Conservation (phyloP, 2,329 filamentous ascomycete species). For the Hypoxylon rubiginosum region DNA sequence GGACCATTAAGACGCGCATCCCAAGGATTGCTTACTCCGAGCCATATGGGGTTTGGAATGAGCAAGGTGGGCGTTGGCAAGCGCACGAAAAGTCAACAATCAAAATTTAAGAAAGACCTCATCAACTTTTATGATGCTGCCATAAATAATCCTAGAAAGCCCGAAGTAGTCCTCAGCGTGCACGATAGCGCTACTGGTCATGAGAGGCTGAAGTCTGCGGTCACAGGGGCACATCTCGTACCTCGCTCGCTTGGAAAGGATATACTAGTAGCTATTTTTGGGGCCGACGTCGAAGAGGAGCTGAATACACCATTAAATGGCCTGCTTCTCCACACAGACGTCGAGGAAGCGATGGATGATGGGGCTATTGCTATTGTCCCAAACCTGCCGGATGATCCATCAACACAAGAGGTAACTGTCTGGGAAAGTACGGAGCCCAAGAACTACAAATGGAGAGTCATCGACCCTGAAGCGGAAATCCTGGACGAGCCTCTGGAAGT, state of each 20-base stretch:
- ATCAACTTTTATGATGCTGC: too few species aligned
- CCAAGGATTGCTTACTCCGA: too few species aligned
- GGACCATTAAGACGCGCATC: background rate
- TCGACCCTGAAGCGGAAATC: conserved; percentile 8
- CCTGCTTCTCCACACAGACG: background rate
- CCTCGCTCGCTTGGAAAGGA: background rate
- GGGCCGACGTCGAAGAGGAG: conserved; percentile 3
- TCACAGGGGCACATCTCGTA: conserved; percentile 5
- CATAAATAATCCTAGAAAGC: too few species aligned
- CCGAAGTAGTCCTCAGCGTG: too few species aligned
- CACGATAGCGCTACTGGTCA: too few species aligned
- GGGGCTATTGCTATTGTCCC: conserved; percentile 17
- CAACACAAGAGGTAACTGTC: conserved; percentile 5
- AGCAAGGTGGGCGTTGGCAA: too few species aligned
- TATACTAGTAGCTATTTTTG: background rate
- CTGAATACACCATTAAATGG: conserved; percentile 1
- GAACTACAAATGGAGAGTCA: conserved; percentile 18
- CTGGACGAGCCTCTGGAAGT: conserved; percentile 1
- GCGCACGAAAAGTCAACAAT: too few species aligned
- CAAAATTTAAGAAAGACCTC: too few species aligned
- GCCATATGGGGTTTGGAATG: too few species aligned
- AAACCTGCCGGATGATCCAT: conserved; percentile 14
- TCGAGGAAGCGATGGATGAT: conserved; percentile 11
- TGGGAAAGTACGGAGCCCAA: conserved; percentile 13
- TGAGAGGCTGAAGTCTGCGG: background rate